Base-by-base conservation (phyloP, 768 basidiomycete species). In the Leccinum longicurvipes region DNA sequence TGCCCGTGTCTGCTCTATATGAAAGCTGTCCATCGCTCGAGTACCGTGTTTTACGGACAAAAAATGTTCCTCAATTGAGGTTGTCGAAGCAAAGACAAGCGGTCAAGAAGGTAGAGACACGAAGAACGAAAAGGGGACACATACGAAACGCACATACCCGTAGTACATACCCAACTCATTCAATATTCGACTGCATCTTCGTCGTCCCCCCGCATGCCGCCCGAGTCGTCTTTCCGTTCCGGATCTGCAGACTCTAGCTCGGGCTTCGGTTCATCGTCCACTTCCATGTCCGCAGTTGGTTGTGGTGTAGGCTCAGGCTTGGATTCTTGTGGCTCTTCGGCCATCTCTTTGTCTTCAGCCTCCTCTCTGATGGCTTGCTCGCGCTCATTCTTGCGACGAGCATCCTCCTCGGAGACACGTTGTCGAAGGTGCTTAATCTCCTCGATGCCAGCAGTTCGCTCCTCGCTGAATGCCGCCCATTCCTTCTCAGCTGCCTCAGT, bases 161-260 rank as follows among this genome's bases (percentile, higher is more conserved):
- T n/a, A n/a, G n/a, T 78, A 63, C 58, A 27, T 24, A 54, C 55
- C 53, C 47, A 50, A 31, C 42, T 51, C 34, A 25, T 29, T 71
- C 57, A 89, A 74, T 90, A 91, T 73, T 91, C 89, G 45, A 91
- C 87, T 11, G 87, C 89, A 66, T 90, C 89, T 59, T 90, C 89
- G 60, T 87, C 89, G 55, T 89, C 87, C 48, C 82, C 84, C 60
- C 80, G 82, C 73, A 81, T 79, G 8, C 77, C 67, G 34, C 77
- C 69, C 27, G 77, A 62, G 53, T 83, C 82, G 49, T 83, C 82
- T 63, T 83, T 82, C 64, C 78, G 78, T 57, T 81, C 79, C 45
- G 67, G 61, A 59, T 77, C 77, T 47, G 63, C 55, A 32, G 65
- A 64, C 53, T 79, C 75, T 41, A 58, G 53, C 64, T 60, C 72